Conservation (phyloP, 257 asterid species). For the Penstemon barbatus region DNA sequence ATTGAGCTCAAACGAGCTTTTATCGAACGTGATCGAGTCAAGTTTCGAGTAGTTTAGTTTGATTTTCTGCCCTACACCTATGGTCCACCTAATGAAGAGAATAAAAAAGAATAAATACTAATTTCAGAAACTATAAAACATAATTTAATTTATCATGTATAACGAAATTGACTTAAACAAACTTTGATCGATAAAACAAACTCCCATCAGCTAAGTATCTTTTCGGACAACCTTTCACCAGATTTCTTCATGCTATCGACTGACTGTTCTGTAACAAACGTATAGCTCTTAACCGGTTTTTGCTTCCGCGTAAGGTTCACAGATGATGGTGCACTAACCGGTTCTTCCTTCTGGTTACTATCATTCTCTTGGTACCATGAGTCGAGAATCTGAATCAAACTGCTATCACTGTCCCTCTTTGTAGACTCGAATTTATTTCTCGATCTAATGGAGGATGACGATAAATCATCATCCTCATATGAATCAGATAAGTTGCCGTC, state of each 20-base stretch:
- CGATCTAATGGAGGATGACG: constrained; percentile 22
- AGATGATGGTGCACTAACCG: constrained; percentile 16
- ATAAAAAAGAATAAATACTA: too few species aligned
- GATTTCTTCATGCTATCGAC: constrained; percentile 39
- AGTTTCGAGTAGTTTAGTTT: too few species aligned
- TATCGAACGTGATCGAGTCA: too few species aligned
- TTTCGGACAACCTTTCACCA: constrained; percentile 38
- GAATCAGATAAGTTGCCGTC: constrained; percentile 60
- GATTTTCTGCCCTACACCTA: too few species aligned
- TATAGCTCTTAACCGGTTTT: constrained; percentile 42
- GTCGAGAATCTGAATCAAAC: constrained; percentile 71
- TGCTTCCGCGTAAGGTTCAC: constrained; percentile 29
- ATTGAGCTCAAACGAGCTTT: too few species aligned
- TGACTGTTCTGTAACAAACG: constrained; percentile 51
- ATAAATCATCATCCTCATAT: constrained; percentile 47
- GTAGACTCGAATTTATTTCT: constrained; percentile 30
- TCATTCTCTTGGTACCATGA: constrained; percentile 46
- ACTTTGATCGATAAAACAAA: too few species aligned
- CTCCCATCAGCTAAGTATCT: too few species aligned
- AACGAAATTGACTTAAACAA: too few species aligned
- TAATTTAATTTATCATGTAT: too few species aligned
- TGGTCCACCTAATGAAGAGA: too few species aligned
- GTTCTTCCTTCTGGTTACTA: constrained; percentile 22
- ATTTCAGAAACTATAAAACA: too few species aligned
- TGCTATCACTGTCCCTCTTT: constrained; percentile 39